Base-by-base conservation (phyloP, 1,284 basidiomycete genomes). In the Stereum hirsutum region DNA sequence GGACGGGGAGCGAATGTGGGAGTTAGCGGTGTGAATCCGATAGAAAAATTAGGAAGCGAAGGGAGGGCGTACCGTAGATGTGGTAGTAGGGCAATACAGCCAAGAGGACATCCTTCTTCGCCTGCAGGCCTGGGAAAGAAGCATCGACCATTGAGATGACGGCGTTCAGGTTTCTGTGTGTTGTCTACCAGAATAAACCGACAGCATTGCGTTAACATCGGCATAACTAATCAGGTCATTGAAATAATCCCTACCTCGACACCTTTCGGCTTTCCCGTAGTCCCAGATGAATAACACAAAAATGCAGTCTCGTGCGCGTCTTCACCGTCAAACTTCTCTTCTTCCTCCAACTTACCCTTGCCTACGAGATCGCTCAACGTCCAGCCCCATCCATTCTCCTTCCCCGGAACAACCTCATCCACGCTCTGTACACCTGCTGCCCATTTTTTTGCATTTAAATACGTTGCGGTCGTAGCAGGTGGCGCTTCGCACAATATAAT, bases 251-350 rank as follows among this genome's bases (percentile, higher is more conserved):
- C 35, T 33, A 65, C 65, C 57, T 63, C 60, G 34, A 65, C 63
- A 8, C 65, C 66, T 44, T 68, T 68, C 6, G 64, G 62, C 19
- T 64, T 60, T 1, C 65, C 66, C 1, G 65, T 68, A 7, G 69
- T 75, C 11, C 74, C 73, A 15, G 65, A 69, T 17, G 67, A 70
- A 53, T 74, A 77, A 48, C 72, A 75, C 30, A 75, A 52, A 30
- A 71, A 62, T 1, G 54, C 54, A 1, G 66, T 67, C 50, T 64
- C 60, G 32, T 64, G 41, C 17, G 53, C 37, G 11, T 53, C 44
- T 20, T 49, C 46, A 10, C 60, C 63, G 31, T 56, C 53, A 45
- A 65, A 61, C 15, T 39, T 48, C 47, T 61, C 60, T 43, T 58
- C 57, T 20, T 49, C 42, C 7, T 43, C 39, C 17, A 59, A 44